Conservation (phyloP, 2,329 filamentous ascomycete genomes). For the Cytospora schulzeri region DNA sequence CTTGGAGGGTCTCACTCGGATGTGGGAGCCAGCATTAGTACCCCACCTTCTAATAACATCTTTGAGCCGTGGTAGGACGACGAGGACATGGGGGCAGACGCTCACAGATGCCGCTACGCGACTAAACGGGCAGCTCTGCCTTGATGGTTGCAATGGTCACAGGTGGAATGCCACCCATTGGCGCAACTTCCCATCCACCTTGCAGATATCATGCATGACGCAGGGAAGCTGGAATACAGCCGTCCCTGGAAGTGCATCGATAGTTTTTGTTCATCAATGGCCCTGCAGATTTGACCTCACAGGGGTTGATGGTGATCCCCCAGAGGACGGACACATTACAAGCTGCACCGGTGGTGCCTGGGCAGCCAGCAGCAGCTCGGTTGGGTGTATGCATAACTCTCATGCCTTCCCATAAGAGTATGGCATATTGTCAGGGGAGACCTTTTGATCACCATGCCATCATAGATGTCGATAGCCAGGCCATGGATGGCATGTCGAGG, state of each 20-base stretch:
- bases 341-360: constrained; percentile 11
- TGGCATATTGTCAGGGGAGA: constrained; percentile 4
- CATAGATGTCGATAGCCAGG: neutral
- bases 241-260: constrained; percentile 29
- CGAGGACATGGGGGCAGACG: constrained; percentile 26
- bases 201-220: constrained; percentile 30
- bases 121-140: constrained; percentile 39
- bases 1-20: constrained; percentile 35
- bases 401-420: constrained; percentile 10
- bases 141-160: constrained; percentile 24
- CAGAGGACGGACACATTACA: constrained; percentile 10
- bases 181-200: constrained; percentile 31
- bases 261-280: constrained; percentile 28
- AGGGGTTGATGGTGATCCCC: constrained; percentile 28
- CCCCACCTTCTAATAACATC: constrained; percentile 33
- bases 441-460: constrained; percentile 3
- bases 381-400: constrained; percentile 12
- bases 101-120: constrained; percentile 33
- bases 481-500: constrained; percentile 3
- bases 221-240: constrained; percentile 21
- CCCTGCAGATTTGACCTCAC: constrained; percentile 19
- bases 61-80: constrained; percentile 27
- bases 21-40: constrained; percentile 34
- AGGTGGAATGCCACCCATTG: constrained; percentile 37
- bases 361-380: constrained; percentile 13